phyloP scores from a whole-genome alignment of 2,329 filamentous ascomycete genomes.

The Aciculosporium take region DNA sequence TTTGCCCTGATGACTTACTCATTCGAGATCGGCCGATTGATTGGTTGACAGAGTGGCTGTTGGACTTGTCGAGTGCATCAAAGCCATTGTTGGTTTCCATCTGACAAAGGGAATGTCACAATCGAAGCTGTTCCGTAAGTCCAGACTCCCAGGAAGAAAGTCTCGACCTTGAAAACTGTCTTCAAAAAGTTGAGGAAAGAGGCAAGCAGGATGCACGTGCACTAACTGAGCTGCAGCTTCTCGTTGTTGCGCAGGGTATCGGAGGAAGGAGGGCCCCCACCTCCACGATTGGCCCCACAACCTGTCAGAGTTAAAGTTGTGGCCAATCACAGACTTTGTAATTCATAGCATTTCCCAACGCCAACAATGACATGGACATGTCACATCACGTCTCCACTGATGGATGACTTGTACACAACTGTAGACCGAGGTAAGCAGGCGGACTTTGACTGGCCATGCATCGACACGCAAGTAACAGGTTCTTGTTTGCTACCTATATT shows the following conservation, averaged over 20 bases:
- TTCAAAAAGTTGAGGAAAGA: too few relatives aligned
- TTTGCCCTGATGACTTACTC: too few relatives aligned
- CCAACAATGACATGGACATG: too few relatives aligned
- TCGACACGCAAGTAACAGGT: too few relatives aligned
- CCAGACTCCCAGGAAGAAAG: background rate
- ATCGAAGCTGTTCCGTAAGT: background rate
- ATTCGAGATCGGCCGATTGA: too few relatives aligned
- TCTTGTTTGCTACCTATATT: too few relatives aligned
- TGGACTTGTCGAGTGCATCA: too few relatives aligned
- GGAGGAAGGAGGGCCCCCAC: background rate
- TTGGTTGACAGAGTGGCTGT: too few relatives aligned
- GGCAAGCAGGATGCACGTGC: background rate
- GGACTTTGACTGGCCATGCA: background rate
- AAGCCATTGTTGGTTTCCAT: background rate
- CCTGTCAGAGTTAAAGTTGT: background rate
- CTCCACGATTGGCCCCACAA: background rate
- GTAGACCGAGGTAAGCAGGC: background rate
- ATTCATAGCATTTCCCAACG: background rate
- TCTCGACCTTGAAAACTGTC: background rate
- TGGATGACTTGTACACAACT: too few relatives aligned
- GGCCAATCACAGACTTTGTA: background rate
- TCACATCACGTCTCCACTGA: background rate
- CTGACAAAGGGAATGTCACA: background rate
- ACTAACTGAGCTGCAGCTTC: background rate
- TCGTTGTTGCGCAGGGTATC: too few relatives aligned